phyloP scores from a whole-genome alignment of 1,139 yeast species.

The Lodderomyces orthopsilosis region DNA sequence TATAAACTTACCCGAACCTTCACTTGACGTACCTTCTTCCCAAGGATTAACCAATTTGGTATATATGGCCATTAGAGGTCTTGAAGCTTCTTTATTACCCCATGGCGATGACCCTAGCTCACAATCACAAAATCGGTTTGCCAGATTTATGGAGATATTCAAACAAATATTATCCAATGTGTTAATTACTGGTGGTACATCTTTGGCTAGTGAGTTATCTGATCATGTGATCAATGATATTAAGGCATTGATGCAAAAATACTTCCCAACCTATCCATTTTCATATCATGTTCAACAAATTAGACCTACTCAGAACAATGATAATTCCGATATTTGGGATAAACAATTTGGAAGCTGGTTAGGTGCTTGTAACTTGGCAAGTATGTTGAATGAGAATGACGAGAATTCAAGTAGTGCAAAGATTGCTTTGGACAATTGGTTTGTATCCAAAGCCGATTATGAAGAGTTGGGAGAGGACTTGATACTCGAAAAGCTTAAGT shows the following conservation, averaged over 20 bases:
- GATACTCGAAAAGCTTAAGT: slow-evolving; percentile 52
- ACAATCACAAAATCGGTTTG: slow-evolving; percentile 26
- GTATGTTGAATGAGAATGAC: slow-evolving; percentile 44
- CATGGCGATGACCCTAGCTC: slow-evolving; percentile 16
- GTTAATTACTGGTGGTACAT: slow-evolving; percentile 64
- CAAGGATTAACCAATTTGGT: slow-evolving; percentile 43
- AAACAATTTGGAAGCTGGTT: slow-evolving; percentile 60
- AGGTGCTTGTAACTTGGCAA: slow-evolving; percentile 64
- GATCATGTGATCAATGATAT: slow-evolving; percentile 62
- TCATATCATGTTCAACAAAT: slow-evolving; percentile 21
- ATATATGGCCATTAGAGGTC: slow-evolving; percentile 35
- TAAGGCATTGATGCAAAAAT: slow-evolving; percentile 41
- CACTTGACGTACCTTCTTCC: slow-evolving; percentile 37
- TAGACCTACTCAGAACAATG: slow-evolving; percentile 14
- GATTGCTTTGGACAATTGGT: slow-evolving; percentile 52
- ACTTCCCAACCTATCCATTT: slow-evolving; percentile 48
- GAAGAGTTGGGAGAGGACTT: slow-evolving; percentile 60
- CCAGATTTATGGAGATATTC: slow-evolving; percentile 41
- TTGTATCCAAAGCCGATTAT: slow-evolving; percentile 55
- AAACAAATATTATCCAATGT: slow-evolving; percentile 53
- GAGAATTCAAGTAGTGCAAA: slow-evolving; percentile 37
- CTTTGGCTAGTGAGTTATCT: slow-evolving; percentile 58
- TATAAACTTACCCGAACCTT: slow-evolving; percentile 34
- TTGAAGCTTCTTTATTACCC: slow-evolving; percentile 32
- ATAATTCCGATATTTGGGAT: slow-evolving; percentile 46